A percentile compares a stretch with the other conserved stretches of the same genome.
Conservation (phyloP, 192 early-diverging fungal genomes). For the Coemansia sp. region DNA sequence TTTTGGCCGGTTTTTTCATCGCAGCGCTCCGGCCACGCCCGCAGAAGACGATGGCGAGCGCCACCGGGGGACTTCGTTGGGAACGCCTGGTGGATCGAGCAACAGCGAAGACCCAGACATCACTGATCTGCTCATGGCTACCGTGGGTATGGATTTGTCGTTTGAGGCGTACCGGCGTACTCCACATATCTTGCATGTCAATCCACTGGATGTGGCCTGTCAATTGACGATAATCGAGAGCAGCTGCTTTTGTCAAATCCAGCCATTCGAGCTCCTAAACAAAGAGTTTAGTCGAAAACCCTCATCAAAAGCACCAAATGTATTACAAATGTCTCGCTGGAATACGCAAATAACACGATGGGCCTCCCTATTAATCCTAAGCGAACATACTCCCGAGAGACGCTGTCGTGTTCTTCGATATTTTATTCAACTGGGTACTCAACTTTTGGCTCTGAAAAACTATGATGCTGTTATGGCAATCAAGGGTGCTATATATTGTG, state of each 20-base stretch:
- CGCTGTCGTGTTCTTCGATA: slow-evolving; percentile 67
- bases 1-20: too few relatives aligned
- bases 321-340: slow-evolving; percentile 66
- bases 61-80: too few relatives aligned
- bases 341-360: slow-evolving; percentile 75
- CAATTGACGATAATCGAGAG: slow-evolving; percentile 82
- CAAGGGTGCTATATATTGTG: slow-evolving; percentile 70
- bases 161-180: slow-evolving; percentile 59
- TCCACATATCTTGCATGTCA: slow-evolving; percentile 63
- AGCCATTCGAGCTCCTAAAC: slow-evolving; percentile 67
- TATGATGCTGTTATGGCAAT: slow-evolving; percentile 77
- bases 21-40: too few relatives aligned
- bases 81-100: too few relatives aligned
- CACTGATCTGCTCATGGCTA: slow-evolving; percentile 47
- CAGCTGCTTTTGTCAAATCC: slow-evolving; percentile 62
- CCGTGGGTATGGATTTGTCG: slow-evolving; percentile 45
- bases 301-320: slow-evolving; percentile 55
- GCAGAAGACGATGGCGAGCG: too few relatives aligned
- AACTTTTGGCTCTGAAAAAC: slow-evolving; percentile 56
- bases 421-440: slow-evolving; percentile 74
- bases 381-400: slow-evolving; percentile 64
- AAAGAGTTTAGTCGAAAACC: slow-evolving; percentile 59
- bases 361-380: slow-evolving; percentile 71
- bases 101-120: slow-evolving; percentile 35
- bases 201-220: slow-evolving; percentile 74